Evolutionary conservation across 257 asterid genomes (phyloP).

Genomic region (Nicotiana obtusifolia): DNA sequence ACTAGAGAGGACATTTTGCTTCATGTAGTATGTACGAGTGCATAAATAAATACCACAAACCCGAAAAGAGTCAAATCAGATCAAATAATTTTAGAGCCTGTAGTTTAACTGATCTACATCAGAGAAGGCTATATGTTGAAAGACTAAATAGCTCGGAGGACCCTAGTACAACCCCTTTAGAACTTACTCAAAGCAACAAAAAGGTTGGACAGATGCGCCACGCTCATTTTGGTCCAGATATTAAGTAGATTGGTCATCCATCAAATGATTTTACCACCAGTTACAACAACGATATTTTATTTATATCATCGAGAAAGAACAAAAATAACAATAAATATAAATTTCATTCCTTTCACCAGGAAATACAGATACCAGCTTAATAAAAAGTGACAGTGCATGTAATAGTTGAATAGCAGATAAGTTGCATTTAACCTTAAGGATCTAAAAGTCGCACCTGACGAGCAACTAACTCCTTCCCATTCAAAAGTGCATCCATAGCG

Average conservation of each 20-base stretch:
- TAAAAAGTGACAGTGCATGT: background rate
- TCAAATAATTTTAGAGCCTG: background rate
- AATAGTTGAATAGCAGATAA: constrained; percentile 1
- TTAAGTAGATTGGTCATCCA: background rate
- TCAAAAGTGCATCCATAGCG: constrained; percentile 72
- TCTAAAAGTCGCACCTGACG: constrained; percentile 47
- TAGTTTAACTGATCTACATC: background rate
- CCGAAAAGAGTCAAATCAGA: background rate
- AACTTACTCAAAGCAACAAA: background rate
- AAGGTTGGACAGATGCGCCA: background rate
- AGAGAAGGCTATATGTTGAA: background rate
- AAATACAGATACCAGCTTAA: background rate
- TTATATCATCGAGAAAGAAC: background rate
- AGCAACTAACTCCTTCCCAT: constrained; percentile 82
- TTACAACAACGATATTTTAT: background rate
- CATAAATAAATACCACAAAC: background rate
- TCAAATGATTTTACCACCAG: background rate
- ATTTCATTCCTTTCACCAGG: background rate
- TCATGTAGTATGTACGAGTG: background rate
- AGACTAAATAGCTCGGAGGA: background rate
- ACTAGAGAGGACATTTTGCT: background rate
- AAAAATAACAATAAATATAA: background rate
- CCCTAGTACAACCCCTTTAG: background rate
- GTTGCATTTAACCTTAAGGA: background rate
- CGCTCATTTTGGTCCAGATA: background rate